phyloP scores from a whole-genome alignment of 2,329 filamentous ascomycete species.

The Acrocalymma vagum region DNA sequence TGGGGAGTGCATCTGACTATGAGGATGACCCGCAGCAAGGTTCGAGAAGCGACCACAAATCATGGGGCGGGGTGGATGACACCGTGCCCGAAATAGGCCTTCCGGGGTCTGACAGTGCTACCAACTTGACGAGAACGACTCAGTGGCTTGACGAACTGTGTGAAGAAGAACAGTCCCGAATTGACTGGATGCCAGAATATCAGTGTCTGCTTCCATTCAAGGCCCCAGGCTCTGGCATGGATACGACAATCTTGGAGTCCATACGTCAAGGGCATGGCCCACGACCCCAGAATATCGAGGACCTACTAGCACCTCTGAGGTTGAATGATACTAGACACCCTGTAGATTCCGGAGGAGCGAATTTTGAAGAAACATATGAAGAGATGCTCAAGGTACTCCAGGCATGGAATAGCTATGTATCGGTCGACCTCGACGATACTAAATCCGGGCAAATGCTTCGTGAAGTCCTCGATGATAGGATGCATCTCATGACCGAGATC shows the following conservation, averaged over 20 bases:
- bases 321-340: background rate
- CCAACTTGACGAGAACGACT: too few species aligned
- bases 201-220: background rate
- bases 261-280: slow-evolving; percentile 22
- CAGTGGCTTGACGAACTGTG: slow-evolving; percentile 17
- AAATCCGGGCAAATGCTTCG: slow-evolving; percentile 12
- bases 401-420: slow-evolving; percentile 25
- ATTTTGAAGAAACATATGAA: slow-evolving; percentile 18
- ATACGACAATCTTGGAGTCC: slow-evolving; percentile 20
- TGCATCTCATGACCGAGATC: slow-evolving; percentile 4
- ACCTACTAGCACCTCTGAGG: slow-evolving; percentile 26
- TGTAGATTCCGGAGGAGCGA: background rate
- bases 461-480: slow-evolving; percentile 15
- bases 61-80: too few species aligned
- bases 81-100: too few species aligned
- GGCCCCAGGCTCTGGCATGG: slow-evolving; percentile 4
- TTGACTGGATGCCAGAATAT: slow-evolving; percentile 15
- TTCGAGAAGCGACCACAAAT: too few species aligned
- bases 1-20: too few species aligned
- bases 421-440: background rate
- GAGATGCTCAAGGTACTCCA: slow-evolving; percentile 22
- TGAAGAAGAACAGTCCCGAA: slow-evolving; percentile 10
- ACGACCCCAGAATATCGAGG: slow-evolving; percentile 17
- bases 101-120: too few species aligned
- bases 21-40: too few species aligned